Conservation (phyloP, 2,329 filamentous ascomycete species). For the Incumbomyces lentus region DNA sequence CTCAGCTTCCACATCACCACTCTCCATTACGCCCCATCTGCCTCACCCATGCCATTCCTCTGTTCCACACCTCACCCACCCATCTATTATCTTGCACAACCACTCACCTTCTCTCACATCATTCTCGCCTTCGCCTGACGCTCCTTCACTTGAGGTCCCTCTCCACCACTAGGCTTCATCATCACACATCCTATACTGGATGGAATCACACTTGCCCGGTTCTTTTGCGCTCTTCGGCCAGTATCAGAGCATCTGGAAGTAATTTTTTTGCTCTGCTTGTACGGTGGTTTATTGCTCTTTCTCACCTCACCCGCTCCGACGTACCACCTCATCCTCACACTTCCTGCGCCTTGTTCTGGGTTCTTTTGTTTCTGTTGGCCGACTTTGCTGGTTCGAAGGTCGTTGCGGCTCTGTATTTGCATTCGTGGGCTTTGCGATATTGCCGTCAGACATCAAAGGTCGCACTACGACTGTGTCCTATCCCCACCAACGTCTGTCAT, state of each 20-base stretch:
- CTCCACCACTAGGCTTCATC: conserved; percentile 15
- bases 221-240: conserved; percentile 4
- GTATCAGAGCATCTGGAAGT: conserved; percentile 1
- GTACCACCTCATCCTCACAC: neutral
- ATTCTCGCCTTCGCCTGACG: conserved; percentile 8
- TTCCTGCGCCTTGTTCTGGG: conserved; percentile 1
- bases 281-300: neutral
- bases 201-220: conserved; percentile 8
- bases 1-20: conserved; percentile 22
- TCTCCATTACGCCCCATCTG: conserved; percentile 13
- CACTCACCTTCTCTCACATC: conserved; percentile 16
- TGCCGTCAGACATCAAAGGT: conserved; percentile 4
- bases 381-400: conserved; percentile 7
- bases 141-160: conserved; percentile 10
- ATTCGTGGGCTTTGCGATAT: conserved; percentile 7
- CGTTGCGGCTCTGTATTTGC: conserved; percentile 6
- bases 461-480: conserved; percentile 1
- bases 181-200: conserved; percentile 10
- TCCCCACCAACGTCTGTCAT: conserved; percentile 12
- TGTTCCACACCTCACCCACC: conserved; percentile 18
- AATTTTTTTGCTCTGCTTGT: neutral
- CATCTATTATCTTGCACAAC: conserved; percentile 17
- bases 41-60: conserved; percentile 14
- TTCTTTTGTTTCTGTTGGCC: neutral
- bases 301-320: conserved; percentile 1